Evolutionary conservation across 305 asterid genomes (phyloP).

Genomic region (Galium porrigens): DNA sequence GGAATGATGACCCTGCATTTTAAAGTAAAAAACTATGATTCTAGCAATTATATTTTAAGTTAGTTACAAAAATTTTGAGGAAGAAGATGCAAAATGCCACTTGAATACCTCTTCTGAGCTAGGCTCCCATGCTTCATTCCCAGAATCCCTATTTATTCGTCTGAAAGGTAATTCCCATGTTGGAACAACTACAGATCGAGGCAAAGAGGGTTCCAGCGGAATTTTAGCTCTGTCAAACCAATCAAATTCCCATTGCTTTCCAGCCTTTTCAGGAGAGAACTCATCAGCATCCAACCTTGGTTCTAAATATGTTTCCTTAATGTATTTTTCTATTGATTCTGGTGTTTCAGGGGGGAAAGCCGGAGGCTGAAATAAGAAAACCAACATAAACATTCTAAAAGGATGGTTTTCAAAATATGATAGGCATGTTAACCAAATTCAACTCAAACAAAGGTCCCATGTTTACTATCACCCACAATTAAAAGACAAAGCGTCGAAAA

Average conservation of each 20-base stretch:
- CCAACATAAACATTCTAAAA: background rate
- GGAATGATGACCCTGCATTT: background rate
- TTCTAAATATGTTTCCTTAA: conserved; percentile 47
- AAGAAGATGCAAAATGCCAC: conserved; percentile 4
- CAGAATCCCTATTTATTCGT: conserved; percentile 31
- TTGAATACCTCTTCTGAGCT: conserved; percentile 59
- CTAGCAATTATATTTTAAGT: background rate
- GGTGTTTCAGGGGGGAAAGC: conserved; percentile 85
- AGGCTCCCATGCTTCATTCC: conserved; percentile 62
- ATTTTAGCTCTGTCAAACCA: conserved; percentile 81
- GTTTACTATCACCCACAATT: background rate
- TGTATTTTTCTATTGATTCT: conserved; percentile 45
- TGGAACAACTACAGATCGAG: conserved; percentile 73
- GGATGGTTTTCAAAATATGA: background rate
- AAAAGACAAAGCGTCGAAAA: background rate
- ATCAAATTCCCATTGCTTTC: conserved; percentile 93
- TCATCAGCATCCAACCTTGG: conserved; percentile 73
- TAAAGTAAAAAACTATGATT: background rate
- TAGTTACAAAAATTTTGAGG: background rate
- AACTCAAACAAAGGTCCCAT: background rate
- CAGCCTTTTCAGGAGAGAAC: conserved; percentile 62
- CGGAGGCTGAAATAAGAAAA: conserved; percentile 49
- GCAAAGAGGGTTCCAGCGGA: conserved; percentile 60
- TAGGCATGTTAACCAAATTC: background rate
- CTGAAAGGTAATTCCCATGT: conserved; percentile 81